phyloP scores from a whole-genome alignment of 2,329 filamentous ascomycete species.

The Fusarium sp. region DNA sequence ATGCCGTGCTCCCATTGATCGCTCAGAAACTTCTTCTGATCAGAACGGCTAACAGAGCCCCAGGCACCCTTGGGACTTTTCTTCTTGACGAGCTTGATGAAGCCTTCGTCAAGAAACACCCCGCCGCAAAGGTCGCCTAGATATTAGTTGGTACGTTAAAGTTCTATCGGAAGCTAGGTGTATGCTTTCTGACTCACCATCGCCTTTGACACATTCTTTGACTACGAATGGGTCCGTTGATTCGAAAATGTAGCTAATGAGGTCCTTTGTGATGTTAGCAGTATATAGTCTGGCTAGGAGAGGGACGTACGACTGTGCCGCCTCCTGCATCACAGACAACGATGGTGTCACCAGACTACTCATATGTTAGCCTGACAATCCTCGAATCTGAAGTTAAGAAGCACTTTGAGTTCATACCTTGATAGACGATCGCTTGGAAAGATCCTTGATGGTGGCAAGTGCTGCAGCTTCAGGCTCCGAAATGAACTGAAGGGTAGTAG shows the following conservation, averaged over 20 bases:
- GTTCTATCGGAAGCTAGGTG: too few species aligned
- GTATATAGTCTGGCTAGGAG: accelerated
- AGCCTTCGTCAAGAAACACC: slow-evolving; percentile 57
- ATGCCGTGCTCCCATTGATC: slow-evolving; percentile 52
- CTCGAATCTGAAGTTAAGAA: too few species aligned
- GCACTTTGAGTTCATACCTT: slow-evolving; percentile 13
- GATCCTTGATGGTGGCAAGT: slow-evolving; percentile 53
- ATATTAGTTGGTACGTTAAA: background rate
- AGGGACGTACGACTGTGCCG: slow-evolving; percentile 52
- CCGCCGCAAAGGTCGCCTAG: slow-evolving; percentile 57
- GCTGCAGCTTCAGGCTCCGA: slow-evolving; percentile 63
- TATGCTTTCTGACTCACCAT: slow-evolving; percentile 46
- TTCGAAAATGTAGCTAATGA: slow-evolving; percentile 57
- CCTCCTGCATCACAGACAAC: slow-evolving; percentile 56
- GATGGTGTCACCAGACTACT: slow-evolving; percentile 41
- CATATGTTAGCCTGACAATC: background rate
- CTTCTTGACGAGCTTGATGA: slow-evolving; percentile 47
- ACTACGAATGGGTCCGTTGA: slow-evolving; percentile 47
- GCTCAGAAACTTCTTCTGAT: slow-evolving; percentile 42
- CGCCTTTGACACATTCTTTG: slow-evolving; percentile 55
- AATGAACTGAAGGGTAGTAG: slow-evolving; percentile 54
- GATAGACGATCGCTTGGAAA: slow-evolving; percentile 41
- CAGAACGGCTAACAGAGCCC: slow-evolving; percentile 1
- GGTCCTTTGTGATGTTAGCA: slow-evolving; percentile 48
- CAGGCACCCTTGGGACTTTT: slow-evolving; percentile 36